Base-by-base conservation (phyloP, 495 filamentous ascomycete species). In the Pseudevernia furfuracea region DNA sequence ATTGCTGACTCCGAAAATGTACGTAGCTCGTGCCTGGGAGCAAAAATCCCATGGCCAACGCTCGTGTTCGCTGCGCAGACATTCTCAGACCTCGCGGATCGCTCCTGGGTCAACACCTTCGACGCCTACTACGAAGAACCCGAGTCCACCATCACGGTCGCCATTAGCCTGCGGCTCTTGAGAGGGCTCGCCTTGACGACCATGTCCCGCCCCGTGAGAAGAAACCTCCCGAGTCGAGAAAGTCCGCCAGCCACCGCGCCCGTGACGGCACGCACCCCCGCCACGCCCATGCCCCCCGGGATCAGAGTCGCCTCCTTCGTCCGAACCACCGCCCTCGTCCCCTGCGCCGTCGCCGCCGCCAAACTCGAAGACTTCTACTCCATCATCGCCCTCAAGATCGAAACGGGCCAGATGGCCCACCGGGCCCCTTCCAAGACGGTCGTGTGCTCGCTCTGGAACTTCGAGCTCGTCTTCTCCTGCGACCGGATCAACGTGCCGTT, bases 321-420 rank as follows among this genome's bases (percentile, higher is more conserved):
- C 37, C 36, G n/a, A 2, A 39, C n/a, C 57, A 23, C 6, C 57
- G 36, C 39, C 36, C 5, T 59, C 10, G 41, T 69, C 71, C 63
- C 69, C 68, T 43, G 61, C 65, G 52, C 59, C 59, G 48, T 71
- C 71, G 48, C 58, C 71, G 21, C 64, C 72, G 10, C 57, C 57
- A 44, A 52, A 4, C 25, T 68, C 73, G 10, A 36, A 52, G 62
- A 63, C 43, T 61, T 61, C 43, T 61, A 61, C 59, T 34, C 4
- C 46, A 34, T 61, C 41, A 34, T 61, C 25, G 59, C 59, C 43
- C 3, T 52, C 1, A 61, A 52, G 43, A 52, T 61, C 43, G 59
- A 61, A 28, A 61, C 59, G n/a, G 59, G 59, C 21, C 32, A 48
- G 15, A 1, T 12, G 1, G 30, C 37, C 41, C 0, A 23, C 41